These are phyloP conservation scores for Colletotrichum navitas DNA, from an alignment of 2,329 filamentous ascomycete species.

Conservation along the genomic window DNA sequence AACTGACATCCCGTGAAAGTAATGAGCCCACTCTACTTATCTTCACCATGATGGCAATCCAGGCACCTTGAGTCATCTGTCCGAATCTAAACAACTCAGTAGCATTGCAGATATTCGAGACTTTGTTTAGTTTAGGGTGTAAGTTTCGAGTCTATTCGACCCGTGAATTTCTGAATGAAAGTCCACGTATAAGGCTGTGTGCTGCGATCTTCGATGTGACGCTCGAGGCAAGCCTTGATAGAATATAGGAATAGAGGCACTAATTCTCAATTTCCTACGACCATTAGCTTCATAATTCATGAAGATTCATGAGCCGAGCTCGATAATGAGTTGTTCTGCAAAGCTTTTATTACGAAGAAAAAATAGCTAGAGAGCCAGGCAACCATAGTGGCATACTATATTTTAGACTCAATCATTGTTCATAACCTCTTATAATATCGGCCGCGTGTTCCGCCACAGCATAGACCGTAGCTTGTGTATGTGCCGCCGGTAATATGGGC, in stretches of 20 bases:
- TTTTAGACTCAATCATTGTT: background rate
- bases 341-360: background rate
- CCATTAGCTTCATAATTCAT: background rate
- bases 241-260: background rate
- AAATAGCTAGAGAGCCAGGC: accelerated
- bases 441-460: constrained; percentile 50
- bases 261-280: too few relatives aligned
- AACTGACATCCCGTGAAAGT: background rate
- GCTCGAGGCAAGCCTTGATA: too few relatives aligned
- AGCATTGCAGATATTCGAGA: background rate
- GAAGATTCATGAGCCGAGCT: background rate
- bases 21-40: background rate
- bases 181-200: background rate
- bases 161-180: too few relatives aligned
- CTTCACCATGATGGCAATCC: background rate
- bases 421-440: constrained; percentile 46
- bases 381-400: background rate
- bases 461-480: constrained; percentile 49
- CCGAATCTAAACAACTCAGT: background rate
- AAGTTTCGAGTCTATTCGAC: background rate
- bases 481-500: constrained; percentile 50
- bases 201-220: background rate
- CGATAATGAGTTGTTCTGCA: accelerated
- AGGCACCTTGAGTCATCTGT: background rate
- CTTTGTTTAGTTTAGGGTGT: background rate